These are phyloP conservation scores for Dactylella cylindrospora DNA, from an alignment of 2,329 filamentous ascomycete species.

Conservation along the genomic window DNA sequence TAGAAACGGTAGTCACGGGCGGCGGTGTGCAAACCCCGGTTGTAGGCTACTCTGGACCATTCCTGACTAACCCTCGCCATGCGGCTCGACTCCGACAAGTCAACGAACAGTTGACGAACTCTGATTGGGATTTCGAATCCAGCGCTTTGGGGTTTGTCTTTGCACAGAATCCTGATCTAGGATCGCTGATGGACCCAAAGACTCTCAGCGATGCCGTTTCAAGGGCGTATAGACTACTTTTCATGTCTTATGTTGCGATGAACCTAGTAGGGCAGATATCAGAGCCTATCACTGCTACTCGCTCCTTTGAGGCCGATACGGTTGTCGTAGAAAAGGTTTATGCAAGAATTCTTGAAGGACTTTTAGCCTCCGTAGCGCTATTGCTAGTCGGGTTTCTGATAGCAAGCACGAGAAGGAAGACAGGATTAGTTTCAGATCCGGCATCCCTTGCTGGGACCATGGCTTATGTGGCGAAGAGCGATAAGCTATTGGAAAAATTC, in stretches of 20 bases:
- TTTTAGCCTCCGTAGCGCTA: slow-evolving; percentile 50
- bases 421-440: slow-evolving; percentile 50
- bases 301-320: slow-evolving; percentile 49
- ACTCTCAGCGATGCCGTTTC: slow-evolving; percentile 19
- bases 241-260: slow-evolving; percentile 21
- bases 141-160: slow-evolving; percentile 26
- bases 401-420: slow-evolving; percentile 45
- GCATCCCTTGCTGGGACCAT: slow-evolving; percentile 50
- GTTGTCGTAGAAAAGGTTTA: slow-evolving; percentile 53
- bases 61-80: slow-evolving; percentile 1
- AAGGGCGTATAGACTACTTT: slow-evolving; percentile 43
- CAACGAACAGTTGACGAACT: slow-evolving; percentile 13
- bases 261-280: slow-evolving; percentile 14
- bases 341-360: slow-evolving; percentile 51
- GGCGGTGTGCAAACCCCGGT: neutral
- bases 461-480: slow-evolving; percentile 42
- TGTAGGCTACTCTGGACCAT: slow-evolving; percentile 6
- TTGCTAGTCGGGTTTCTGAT: slow-evolving; percentile 47
- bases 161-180: slow-evolving; percentile 24
- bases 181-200: slow-evolving; percentile 20
- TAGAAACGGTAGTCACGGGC: slow-evolving; percentile 24
- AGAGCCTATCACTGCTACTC: slow-evolving; percentile 36
- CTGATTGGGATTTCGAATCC: slow-evolving; percentile 22
- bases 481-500: slow-evolving; percentile 42
- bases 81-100: neutral